Percentiles rank a stretch among this genome's conserved stretches.
Conservation (phyloP, 192 early-diverging fungal species). For the Umbelopsis vinacea region DNA sequence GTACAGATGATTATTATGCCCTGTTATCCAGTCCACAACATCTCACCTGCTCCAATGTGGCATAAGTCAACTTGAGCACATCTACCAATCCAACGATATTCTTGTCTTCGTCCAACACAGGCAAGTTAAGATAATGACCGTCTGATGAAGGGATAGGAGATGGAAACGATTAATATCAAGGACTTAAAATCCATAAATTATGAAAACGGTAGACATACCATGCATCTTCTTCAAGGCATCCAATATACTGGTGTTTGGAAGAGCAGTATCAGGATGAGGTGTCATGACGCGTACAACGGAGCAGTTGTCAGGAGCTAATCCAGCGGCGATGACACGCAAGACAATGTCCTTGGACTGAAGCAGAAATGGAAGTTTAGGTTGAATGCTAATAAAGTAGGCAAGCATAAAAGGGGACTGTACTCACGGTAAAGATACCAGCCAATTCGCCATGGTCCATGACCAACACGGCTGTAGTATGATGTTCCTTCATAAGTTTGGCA, state of each 20-base stretch:
- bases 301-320: conserved; percentile 82
- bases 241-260: conserved; percentile 67
- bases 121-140: conserved; percentile 77
- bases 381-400: background rate
- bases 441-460: conserved; percentile 70
- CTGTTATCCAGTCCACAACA: no score
- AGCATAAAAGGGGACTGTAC: conserved; percentile 3
- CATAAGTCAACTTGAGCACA: conserved; percentile 79
- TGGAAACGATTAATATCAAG: background rate
- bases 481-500: conserved; percentile 72
- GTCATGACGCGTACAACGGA: conserved; percentile 97
- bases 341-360: conserved; percentile 84
- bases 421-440: conserved; percentile 75
- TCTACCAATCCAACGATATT: conserved; percentile 78
- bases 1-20: no score
- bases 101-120: conserved; percentile 67
- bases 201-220: conserved; percentile 32
- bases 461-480: conserved; percentile 72
- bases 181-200: background rate
- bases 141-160: conserved; percentile 25
- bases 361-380: background rate
- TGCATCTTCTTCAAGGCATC: conserved; percentile 84
- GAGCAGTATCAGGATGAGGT: conserved; percentile 77
- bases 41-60: conserved; percentile 75
- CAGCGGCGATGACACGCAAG: conserved; percentile 80